A percentile compares a stretch with the other conserved stretches of the same genome.
Evolutionary conservation across 1,139 yeast species (phyloP).

Genomic region (Geotrichum candidum): DNA sequence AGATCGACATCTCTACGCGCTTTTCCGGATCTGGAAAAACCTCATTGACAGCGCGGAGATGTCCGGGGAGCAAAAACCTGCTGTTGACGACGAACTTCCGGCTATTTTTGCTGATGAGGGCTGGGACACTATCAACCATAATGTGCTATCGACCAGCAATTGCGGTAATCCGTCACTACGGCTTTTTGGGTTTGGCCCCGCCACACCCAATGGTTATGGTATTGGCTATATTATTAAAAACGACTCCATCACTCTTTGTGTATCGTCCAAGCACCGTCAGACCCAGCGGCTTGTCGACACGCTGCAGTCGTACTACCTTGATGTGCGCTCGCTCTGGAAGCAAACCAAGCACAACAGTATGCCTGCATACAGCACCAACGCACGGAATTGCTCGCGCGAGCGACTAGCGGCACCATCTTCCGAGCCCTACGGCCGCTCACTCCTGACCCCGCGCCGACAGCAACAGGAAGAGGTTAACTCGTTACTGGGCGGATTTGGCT

Average conservation of each 20-base stretch:
- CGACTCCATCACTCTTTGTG: constrained; percentile 78
- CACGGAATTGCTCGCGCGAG: constrained; percentile 24
- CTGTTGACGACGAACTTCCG: constrained; percentile 39
- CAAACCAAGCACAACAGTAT: neutral
- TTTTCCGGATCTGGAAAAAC: constrained; percentile 83
- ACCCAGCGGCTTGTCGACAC: constrained; percentile 76
- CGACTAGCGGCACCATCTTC: constrained; percentile 9
- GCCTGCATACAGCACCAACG: constrained; percentile 16
- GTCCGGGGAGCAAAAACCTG: constrained; percentile 23
- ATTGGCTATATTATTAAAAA: constrained; percentile 84
- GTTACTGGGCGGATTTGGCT: constrained; percentile 73
- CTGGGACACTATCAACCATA: constrained; percentile 60
- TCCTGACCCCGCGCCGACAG: constrained; percentile 23
- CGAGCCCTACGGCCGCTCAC: constrained; percentile 19
- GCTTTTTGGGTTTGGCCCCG: constrained; percentile 90
- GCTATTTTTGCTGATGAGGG: constrained; percentile 73
- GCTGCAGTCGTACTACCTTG: constrained; percentile 59
- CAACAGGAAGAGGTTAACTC: constrained; percentile 36
- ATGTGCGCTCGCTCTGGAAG: constrained; percentile 49
- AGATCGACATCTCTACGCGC: constrained; percentile 82
- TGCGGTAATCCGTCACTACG: constrained; percentile 85
- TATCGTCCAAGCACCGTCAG: constrained; percentile 86
- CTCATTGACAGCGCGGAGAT: constrained; percentile 44
- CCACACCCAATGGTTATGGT: constrained; percentile 87
- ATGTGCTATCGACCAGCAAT: constrained; percentile 58